Base-by-base conservation (phyloP, 257 asterid genomes). In the Schizonepeta tenuifolia region DNA sequence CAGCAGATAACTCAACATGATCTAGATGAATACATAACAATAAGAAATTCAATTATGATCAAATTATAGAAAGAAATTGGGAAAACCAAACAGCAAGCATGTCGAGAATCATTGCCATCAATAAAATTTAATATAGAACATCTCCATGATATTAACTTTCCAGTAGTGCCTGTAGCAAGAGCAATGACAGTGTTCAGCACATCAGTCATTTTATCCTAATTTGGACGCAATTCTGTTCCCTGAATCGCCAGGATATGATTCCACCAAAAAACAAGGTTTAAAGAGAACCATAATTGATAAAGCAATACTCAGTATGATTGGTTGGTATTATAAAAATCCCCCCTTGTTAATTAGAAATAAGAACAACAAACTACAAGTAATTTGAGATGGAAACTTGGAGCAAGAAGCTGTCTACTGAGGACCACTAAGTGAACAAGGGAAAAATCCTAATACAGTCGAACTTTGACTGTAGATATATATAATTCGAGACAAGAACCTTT, bases 401-500 rank as follows among this genome's bases (percentile, higher is more conserved):
- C 53, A 67, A 26, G 21, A 71, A 53, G 58, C 44, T 21, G 24
- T 11, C 18, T 61, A 36, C 36, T n/a, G 55, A 64, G 53, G 58
- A 69, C 47, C 47, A 49, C 26, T 11, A 59, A 12, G 31, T 36
- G 13, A 77, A 77, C 41, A 49, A 21, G 22, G 18, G 6, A 35
- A 66, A 53, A 59, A 67, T 57, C 56, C 69, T 33, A 24, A 76
- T 50, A 21, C 11, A 36, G 43, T 14, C 54, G 28, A 26, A 47
- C 31, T 22, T 60, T 38, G 59, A 22, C 65, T 43, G 62, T 44
- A 33, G 12, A 47, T 22, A 22, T 28, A 44, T n/a, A n/a, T 67
- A 60, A 57, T 67, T 21, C 44, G 40, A 70, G 70, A 62, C 21
- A 65, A 67, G 78, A 76, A 92, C 99, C 99, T 88, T 90, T 95